Evolutionary conservation across 2,329 filamentous ascomycete genomes (phyloP).

Genomic region (Keithomyces neogunnii): DNA sequence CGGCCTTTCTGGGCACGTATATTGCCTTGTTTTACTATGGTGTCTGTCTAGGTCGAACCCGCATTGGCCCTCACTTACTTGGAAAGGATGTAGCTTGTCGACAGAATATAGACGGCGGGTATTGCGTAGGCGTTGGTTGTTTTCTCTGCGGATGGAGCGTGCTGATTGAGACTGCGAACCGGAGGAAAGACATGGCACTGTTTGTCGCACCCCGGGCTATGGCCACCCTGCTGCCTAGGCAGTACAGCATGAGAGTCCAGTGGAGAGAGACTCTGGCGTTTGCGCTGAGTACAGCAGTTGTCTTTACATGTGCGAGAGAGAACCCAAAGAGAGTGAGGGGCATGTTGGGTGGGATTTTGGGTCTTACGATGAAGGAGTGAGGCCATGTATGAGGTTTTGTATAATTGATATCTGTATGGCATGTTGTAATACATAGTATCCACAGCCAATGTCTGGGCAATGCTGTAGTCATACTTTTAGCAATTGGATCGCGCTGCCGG

Average conservation of each 20-base stretch:
- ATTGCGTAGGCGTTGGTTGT: constrained; percentile 67
- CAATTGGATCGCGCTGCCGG: too few species aligned
- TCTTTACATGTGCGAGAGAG: constrained; percentile 60
- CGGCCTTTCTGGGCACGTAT: constrained; percentile 69
- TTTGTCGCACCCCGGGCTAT: constrained; percentile 75
- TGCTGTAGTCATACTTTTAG: too few species aligned
- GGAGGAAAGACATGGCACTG: constrained; percentile 66
- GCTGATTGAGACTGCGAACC: constrained; percentile 56
- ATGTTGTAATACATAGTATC: too few species aligned
- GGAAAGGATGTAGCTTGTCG: constrained; percentile 38
- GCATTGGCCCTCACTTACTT: constrained; percentile 61
- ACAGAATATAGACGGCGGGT: constrained; percentile 48
- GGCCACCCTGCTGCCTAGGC: constrained; percentile 64
- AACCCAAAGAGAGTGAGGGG: constrained; percentile 56
- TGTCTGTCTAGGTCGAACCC: constrained; percentile 68
- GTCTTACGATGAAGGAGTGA: constrained; percentile 35
- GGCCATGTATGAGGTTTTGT: neutral
- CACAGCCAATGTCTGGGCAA: too few species aligned
- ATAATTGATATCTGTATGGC: neutral
- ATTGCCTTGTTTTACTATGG: constrained; percentile 78
- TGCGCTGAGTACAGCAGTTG: constrained; percentile 57
- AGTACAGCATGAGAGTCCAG: constrained; percentile 54
- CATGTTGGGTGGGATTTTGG: constrained; percentile 55
- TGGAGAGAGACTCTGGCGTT: constrained; percentile 61
- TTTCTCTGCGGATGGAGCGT: constrained; percentile 76